Percentiles rank a stretch among this genome's conserved stretches.
Conservation (phyloP, 2,329 filamentous ascomycete genomes). For the Cryphonectria radicalis region DNA sequence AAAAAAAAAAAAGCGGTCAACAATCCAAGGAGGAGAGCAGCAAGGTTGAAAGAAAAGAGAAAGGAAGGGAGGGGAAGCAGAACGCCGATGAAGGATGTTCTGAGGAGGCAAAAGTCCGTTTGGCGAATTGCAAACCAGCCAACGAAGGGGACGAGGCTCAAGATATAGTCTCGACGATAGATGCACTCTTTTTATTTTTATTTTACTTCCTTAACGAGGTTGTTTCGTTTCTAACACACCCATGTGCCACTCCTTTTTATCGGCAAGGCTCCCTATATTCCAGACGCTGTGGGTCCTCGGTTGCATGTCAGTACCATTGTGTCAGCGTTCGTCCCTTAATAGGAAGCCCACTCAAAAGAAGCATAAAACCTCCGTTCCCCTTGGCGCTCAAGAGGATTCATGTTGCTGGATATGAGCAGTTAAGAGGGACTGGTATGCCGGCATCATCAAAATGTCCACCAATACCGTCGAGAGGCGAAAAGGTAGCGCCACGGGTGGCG, state of each 20-base stretch:
- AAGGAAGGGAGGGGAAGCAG: not conserved
- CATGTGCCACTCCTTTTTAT: constrained; percentile 4
- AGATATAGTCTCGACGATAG: not conserved
- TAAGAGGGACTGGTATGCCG: not conserved
- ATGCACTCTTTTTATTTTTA: not conserved
- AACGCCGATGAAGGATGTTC: not conserved
- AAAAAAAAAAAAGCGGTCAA: not conserved
- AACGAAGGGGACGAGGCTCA: not conserved
- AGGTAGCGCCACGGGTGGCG: constrained; percentile 16
- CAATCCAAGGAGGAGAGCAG: not conserved
- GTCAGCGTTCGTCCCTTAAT: not conserved
- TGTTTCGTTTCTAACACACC: constrained; percentile 7
- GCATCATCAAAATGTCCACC: constrained; percentile 22
- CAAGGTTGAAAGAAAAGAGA: not conserved
- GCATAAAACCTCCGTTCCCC: constrained; percentile 2
- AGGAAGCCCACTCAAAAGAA: not conserved
- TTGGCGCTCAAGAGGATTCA: not conserved
- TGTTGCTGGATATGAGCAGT: not conserved
- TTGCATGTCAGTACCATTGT: not conserved
- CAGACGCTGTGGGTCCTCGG: constrained; percentile 9
- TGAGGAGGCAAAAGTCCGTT: not conserved
- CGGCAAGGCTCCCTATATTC: constrained; percentile 16
- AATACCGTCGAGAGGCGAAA: constrained; percentile 7
- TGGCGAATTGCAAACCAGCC: not conserved
- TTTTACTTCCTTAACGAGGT: not conserved